phyloP scores from a whole-genome alignment of 2,329 filamentous ascomycete species.

The Ilyonectria destructans region DNA sequence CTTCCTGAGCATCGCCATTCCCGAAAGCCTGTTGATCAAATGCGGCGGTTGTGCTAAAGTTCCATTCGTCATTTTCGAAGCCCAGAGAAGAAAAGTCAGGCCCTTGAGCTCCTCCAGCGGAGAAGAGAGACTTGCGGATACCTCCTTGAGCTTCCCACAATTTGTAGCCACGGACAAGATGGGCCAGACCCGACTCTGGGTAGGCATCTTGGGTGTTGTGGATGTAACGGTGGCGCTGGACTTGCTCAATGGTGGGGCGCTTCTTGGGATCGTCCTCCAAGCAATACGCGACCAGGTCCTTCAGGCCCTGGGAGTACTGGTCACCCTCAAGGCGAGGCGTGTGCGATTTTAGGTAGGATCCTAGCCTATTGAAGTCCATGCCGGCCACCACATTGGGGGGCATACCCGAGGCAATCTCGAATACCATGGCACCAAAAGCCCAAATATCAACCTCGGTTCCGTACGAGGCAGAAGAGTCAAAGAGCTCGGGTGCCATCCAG shows the following conservation, averaged over 20 bases:
- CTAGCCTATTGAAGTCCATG: slow-evolving; percentile 65
- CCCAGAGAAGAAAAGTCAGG: slow-evolving; percentile 63
- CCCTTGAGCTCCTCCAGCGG: slow-evolving; percentile 71
- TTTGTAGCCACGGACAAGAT: slow-evolving; percentile 81
- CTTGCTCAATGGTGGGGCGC: slow-evolving; percentile 79
- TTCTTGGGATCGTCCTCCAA: slow-evolving; percentile 78
- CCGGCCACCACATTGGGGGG: slow-evolving; percentile 78
- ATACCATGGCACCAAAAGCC: slow-evolving; percentile 87
- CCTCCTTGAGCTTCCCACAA: slow-evolving; percentile 84
- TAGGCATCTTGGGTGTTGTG: slow-evolving; percentile 74
- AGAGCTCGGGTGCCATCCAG: slow-evolving; percentile 90
- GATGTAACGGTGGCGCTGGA: slow-evolving; percentile 81
- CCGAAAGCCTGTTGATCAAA: slow-evolving; percentile 73
- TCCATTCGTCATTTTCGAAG: slow-evolving; percentile 75
- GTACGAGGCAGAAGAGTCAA: slow-evolving; percentile 76
- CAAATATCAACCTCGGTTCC: slow-evolving; percentile 86
- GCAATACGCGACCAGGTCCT: slow-evolving; percentile 81
- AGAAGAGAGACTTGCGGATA: slow-evolving; percentile 77
- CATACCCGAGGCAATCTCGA: slow-evolving; percentile 84
- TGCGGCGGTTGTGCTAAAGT: slow-evolving; percentile 77
- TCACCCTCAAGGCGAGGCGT: slow-evolving; percentile 81
- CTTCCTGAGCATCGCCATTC: slow-evolving; percentile 70
- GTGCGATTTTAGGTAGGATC: slow-evolving; percentile 72
- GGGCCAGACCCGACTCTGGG: slow-evolving; percentile 75
- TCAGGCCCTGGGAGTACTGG: slow-evolving; percentile 78